A percentile compares a stretch with the other conserved stretches of the same genome.
phyloP scores from a whole-genome alignment of 306 rosid species.

The Crotalaria pallida region DNA sequence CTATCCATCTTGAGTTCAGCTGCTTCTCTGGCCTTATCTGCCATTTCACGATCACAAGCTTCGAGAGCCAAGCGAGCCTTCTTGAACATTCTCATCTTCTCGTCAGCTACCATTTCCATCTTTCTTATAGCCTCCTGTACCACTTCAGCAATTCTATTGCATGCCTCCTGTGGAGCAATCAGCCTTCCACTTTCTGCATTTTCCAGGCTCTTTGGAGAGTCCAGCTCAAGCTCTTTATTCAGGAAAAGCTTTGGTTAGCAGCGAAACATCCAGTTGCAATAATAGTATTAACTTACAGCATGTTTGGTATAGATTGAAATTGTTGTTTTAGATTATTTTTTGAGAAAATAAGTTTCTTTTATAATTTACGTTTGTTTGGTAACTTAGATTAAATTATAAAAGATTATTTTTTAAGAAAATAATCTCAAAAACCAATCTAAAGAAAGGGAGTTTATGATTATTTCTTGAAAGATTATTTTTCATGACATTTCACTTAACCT shows the following conservation, averaged over 20 bases:
- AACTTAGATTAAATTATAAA: no score
- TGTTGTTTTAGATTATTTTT: no score
- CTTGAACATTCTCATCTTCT: slow-evolving; percentile 93
- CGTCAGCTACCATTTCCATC: slow-evolving; percentile 99
- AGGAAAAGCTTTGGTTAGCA: slow-evolving; percentile 12
- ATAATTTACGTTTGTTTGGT: no score
- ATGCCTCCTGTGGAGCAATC: slow-evolving; percentile 94
- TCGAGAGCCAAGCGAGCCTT: slow-evolving; percentile 88
- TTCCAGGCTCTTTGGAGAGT: slow-evolving; percentile 68
- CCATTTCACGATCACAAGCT: slow-evolving; percentile 79
- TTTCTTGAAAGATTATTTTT: no score
- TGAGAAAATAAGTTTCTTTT: no score
- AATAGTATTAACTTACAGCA: neutral
- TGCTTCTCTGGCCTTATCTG: slow-evolving; percentile 84
- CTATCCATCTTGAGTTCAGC: slow-evolving; percentile 72
- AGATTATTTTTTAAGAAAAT: no score
- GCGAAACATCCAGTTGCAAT: neutral
- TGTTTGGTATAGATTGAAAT: no score
- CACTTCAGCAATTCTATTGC: slow-evolving; percentile 88
- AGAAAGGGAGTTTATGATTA: no score
- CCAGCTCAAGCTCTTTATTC: slow-evolving; percentile 80
- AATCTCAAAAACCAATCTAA: no score
- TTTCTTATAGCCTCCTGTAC: slow-evolving; percentile 91
- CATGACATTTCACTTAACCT: no score
- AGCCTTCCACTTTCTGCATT: slow-evolving; percentile 82